Evolutionary conservation across 2,329 filamentous ascomycete species (phyloP).

Genomic region (Diaporthe helianthi): DNA sequence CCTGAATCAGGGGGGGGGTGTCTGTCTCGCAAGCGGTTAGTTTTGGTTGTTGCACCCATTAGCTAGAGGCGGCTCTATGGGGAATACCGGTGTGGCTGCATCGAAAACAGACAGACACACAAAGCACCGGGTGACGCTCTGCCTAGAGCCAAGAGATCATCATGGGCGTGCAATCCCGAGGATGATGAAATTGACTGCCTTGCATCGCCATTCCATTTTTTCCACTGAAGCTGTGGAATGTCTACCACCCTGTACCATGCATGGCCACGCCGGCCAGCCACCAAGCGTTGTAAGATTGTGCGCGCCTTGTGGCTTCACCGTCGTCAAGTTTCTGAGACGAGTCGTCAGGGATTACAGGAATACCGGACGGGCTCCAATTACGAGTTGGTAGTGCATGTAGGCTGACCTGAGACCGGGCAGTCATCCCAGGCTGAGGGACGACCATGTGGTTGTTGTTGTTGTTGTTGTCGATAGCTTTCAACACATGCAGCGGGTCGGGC

Average conservation of each 20-base stretch:
- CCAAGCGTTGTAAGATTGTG: not conserved
- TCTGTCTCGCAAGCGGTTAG: not conserved
- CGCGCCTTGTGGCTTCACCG: not conserved
- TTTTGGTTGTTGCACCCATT: not conserved
- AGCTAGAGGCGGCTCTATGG: not conserved
- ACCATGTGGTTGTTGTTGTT: not conserved
- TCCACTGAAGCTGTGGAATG: not conserved
- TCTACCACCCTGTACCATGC: not conserved
- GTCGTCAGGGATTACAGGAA: not conserved
- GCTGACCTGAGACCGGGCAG: slow-evolving; percentile 1
- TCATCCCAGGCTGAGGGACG: not conserved
- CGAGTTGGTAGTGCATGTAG: not conserved
- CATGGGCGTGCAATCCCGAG: too few relatives aligned
- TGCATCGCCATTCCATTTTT: too few relatives aligned
- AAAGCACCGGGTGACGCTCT: too few relatives aligned
- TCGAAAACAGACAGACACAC: not conserved
- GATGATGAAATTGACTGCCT: not conserved
- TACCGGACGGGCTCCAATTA: not conserved
- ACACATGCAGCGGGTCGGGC: not conserved
- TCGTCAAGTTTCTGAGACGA: slow-evolving; percentile 2
- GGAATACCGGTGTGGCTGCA: not conserved
- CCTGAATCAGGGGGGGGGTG: not conserved
- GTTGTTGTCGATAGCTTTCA: too few relatives aligned
- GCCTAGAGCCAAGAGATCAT: too few relatives aligned
- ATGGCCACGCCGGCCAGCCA: not conserved